Conservation (phyloP, 192 early-diverging fungal species). For the Backusella liffmaniae region DNA sequence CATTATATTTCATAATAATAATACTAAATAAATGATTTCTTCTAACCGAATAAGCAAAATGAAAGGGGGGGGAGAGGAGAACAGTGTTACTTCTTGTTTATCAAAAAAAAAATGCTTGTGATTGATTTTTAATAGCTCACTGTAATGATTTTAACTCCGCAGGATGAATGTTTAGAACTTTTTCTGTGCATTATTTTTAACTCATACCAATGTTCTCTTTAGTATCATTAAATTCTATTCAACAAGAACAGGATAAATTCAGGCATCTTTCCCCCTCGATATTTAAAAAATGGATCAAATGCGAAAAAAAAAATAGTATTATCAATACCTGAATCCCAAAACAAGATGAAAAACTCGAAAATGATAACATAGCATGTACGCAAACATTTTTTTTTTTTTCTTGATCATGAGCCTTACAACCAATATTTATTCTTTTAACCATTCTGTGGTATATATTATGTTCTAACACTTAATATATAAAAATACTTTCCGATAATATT, state of each 20-base stretch:
- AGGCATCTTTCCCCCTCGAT: background rate
- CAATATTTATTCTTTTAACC: too few relatives aligned
- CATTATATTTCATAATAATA: background rate
- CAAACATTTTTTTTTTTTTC: too few relatives aligned
- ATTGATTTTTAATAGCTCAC: background rate
- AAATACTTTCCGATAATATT: too few relatives aligned
- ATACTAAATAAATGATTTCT: background rate
- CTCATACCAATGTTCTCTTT: background rate
- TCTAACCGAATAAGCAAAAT: background rate
- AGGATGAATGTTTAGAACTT: background rate
- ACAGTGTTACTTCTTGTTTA: background rate
- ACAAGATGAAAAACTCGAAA: too few relatives aligned
- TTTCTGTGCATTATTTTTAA: background rate
- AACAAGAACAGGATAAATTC: background rate
- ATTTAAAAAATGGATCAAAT: background rate
- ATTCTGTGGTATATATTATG: too few relatives aligned
- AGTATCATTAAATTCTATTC: background rate
- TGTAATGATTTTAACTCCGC: background rate
- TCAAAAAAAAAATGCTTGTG: background rate
- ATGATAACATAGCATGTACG: too few relatives aligned
- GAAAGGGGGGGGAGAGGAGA: background rate
- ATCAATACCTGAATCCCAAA: background rate
- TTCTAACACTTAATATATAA: too few relatives aligned
- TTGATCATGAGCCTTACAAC: too few relatives aligned
- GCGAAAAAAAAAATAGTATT: background rate